Evolutionary conservation across 192 early-diverging fungal genomes (phyloP).

Genomic region (Geranomyces michiganensis): DNA sequence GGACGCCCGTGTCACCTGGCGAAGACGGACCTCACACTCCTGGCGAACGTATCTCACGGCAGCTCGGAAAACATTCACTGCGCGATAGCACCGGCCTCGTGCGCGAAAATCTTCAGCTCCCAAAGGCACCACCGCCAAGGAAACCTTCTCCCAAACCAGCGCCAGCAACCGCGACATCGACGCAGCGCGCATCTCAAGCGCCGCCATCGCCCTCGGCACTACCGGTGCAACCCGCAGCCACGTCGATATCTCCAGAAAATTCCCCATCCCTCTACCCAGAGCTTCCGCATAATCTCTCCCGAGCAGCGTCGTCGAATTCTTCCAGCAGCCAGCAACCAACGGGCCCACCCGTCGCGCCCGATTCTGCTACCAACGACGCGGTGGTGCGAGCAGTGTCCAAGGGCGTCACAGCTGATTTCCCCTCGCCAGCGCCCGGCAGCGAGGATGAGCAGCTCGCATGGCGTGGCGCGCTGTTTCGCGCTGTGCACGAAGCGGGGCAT

Average conservation of each 20-base stretch:
- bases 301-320: neutral
- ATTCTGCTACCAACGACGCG: neutral
- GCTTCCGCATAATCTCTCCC: too few species aligned
- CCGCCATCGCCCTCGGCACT: neutral
- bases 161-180: slow-evolving; percentile 10
- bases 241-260: too few species aligned
- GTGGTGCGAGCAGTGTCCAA: slow-evolving; percentile 29
- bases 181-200: too few species aligned
- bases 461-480: slow-evolving; percentile 20
- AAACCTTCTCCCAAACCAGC: neutral
- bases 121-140: neutral
- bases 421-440: slow-evolving; percentile 3
- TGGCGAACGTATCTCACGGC: neutral
- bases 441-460: slow-evolving; percentile 14
- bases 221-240: too few species aligned
- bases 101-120: neutral
- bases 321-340: too few species aligned
- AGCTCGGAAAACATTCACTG: too few species aligned
- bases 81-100: neutral
- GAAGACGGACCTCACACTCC: neutral
- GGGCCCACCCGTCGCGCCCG: too few species aligned
- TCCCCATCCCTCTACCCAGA: too few species aligned
- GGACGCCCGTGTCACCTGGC: neutral
- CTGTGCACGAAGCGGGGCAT: slow-evolving; percentile 14
- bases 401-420: slow-evolving; percentile 24